Conservation (phyloP, 139 green algal species). For the Chlorokybus atmophyticus region DNA sequence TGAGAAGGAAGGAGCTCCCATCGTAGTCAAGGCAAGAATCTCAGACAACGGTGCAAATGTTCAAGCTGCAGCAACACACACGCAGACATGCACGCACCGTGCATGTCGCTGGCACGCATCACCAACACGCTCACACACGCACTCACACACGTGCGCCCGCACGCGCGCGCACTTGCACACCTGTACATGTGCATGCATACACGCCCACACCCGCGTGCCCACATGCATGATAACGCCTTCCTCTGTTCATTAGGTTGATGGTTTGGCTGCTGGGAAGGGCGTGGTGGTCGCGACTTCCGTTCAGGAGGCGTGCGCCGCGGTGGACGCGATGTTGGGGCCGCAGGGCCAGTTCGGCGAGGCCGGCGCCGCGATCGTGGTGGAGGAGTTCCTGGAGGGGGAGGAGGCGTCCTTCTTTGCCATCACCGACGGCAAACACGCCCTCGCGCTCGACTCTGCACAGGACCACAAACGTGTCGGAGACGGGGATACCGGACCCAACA, state of each 20-base stretch:
- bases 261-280: constrained; percentile 84
- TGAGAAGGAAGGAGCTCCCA: constrained; percentile 50
- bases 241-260: too few species aligned
- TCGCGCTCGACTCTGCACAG: constrained; percentile 40
- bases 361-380: constrained; percentile 71
- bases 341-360: constrained; percentile 54
- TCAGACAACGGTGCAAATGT: too few species aligned
- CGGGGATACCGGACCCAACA: constrained; percentile 93
- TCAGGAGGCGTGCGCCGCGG: constrained; percentile 62
- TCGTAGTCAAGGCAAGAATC: constrained; percentile 98
- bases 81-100: too few species aligned
- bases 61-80: too few species aligned
- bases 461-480: constrained; percentile 93
- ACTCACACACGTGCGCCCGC: too few species aligned
- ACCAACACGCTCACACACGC: too few species aligned
- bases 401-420: constrained; percentile 95
- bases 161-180: too few species aligned
- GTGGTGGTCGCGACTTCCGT: constrained; percentile 70
- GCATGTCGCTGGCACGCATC: too few species aligned
- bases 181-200: too few species aligned
- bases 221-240: too few species aligned
- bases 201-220: too few species aligned
- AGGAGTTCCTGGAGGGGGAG: constrained; percentile 91
- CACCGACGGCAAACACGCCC: constrained; percentile 61
- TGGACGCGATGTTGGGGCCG: constrained; percentile 75